Percentiles rank a stretch among this genome's conserved stretches.
These are phyloP conservation scores for Aquanectria penicillioides DNA, from an alignment of 2,329 filamentous ascomycete genomes.

Conservation along the genomic window DNA sequence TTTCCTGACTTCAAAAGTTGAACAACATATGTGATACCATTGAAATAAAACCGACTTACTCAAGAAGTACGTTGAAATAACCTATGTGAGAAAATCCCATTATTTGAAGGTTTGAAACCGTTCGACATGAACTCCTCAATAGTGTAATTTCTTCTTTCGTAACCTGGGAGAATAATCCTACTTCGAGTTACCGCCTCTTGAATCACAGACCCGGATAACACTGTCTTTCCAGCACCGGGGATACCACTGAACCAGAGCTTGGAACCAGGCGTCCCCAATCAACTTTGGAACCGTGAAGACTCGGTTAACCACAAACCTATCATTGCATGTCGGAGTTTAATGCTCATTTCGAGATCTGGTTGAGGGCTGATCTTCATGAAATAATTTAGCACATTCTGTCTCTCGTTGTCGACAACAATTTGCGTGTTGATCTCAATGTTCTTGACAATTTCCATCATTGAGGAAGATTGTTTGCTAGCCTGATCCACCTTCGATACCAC, in stretches of 20 bases:
- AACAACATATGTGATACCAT: no score
- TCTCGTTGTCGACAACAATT: not conserved
- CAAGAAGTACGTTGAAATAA: no score
- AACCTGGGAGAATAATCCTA: no score
- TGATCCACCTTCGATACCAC: rapidly evolving
- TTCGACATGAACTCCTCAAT: no score
- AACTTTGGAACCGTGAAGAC: not conserved
- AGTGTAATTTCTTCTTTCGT: no score
- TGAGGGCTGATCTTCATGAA: constrained; percentile 13
- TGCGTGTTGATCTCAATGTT: constrained; percentile 23
- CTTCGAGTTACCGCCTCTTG: not conserved
- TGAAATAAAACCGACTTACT: no score
- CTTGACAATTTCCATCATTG: not conserved
- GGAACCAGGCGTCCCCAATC: constrained; percentile 5
- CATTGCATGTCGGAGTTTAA: constrained; percentile 11
- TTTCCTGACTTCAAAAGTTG: no score
- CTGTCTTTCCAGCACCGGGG: constrained; percentile 18
- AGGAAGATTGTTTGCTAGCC: rapidly evolving
- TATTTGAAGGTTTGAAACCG: no score
- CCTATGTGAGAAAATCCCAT: no score
- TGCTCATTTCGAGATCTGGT: not conserved
- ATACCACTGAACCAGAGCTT: constrained; percentile 23
- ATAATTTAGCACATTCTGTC: not conserved
- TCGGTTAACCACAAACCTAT: constrained; percentile 19
- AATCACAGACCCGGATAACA: constrained; percentile 1